A percentile compares a stretch with the other conserved stretches of the same genome.
Evolutionary conservation across 164 flowering plant genomes (phyloP).

Genomic region (Vitis vinifera): DNA sequence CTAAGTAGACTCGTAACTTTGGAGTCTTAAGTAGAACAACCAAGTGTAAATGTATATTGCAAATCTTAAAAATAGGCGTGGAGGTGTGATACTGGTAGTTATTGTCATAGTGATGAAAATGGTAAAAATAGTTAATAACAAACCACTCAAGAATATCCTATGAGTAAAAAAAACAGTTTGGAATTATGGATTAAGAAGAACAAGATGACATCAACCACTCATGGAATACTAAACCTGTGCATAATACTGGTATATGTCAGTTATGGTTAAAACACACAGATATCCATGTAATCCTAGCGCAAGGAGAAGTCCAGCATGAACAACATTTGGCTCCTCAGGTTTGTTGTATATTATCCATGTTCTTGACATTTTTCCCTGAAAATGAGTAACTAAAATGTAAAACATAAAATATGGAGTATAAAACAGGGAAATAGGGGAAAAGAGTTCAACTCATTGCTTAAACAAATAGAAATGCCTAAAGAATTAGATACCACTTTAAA

Average conservation of each 20-base stretch:
- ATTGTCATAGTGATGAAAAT: neutral
- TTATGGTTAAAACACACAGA: slow-evolving; percentile 65
- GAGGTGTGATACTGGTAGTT: neutral
- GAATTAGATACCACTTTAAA: neutral
- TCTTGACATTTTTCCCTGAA: slow-evolving; percentile 91
- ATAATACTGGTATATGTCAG: slow-evolving; percentile 80
- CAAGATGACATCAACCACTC: neutral
- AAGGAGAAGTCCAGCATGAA: slow-evolving; percentile 93
- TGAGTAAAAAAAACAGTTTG: neutral
- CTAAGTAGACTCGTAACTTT: too few relatives aligned
- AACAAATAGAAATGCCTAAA: neutral
- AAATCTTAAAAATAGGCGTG: too few relatives aligned
- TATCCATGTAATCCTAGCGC: slow-evolving; percentile 94
- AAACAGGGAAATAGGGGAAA: neutral
- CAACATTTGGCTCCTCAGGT: slow-evolving; percentile 76
- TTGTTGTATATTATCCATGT: slow-evolving; percentile 93
- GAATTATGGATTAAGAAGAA: neutral
- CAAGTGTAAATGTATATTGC: too few relatives aligned
- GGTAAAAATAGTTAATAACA: too few relatives aligned
- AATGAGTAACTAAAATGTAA: slow-evolving; percentile 1
- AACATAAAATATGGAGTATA: neutral
- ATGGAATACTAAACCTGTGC: slow-evolving; percentile 51
- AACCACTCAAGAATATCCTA: neutral
- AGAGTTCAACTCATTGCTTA: neutral
- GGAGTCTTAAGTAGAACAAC: too few relatives aligned